Evolutionary conservation across 768 basidiomycete species (phyloP).

Genomic region (Rhodotorula babjevae): DNA sequence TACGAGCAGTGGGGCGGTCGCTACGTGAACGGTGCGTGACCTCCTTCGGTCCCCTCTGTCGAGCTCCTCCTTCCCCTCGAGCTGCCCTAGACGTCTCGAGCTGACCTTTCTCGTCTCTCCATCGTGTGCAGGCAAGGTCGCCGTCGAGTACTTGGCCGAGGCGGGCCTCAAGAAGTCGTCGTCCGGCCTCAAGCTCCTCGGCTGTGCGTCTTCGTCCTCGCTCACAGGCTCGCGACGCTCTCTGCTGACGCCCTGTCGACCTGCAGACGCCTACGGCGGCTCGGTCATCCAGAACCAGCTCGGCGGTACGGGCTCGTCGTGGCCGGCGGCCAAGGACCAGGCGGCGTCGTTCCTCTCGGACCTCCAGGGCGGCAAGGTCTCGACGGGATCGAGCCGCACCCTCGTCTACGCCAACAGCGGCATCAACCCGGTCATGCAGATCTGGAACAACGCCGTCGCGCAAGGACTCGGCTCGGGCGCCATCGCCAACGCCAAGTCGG

Average conservation of each 20-base stretch:
- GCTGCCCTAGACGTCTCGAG: too few relatives aligned
- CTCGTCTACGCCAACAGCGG: conserved; percentile 32
- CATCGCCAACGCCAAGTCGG: conserved; percentile 11
- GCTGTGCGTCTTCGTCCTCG: conserved; percentile 13
- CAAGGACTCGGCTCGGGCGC: neutral
- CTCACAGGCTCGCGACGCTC: neutral
- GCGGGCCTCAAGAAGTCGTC: neutral
- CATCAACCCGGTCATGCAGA: conserved; percentile 28
- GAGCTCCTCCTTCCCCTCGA: too few relatives aligned
- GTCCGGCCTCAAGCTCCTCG: neutral
- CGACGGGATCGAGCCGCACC: conserved; percentile 7
- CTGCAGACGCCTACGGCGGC: conserved; percentile 33
- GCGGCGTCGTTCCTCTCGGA: conserved; percentile 24
- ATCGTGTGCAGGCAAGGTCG: conserved; percentile 9
- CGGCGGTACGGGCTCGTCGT: conserved; percentile 16
- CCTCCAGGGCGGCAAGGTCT: conserved; percentile 6
- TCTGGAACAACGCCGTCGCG: conserved; percentile 25
- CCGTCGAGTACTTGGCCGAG: conserved; percentile 31
- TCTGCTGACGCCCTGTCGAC: neutral
- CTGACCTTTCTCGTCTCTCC: too few relatives aligned
- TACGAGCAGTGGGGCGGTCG: conserved; percentile 22
- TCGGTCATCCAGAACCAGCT: conserved; percentile 27
- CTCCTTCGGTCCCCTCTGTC: too few relatives aligned
- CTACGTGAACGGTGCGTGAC: conserved; percentile 30
- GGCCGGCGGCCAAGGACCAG: conserved; percentile 27